Base-by-base conservation (phyloP, 2,329 filamentous ascomycete species). In the Fusarium sp. region DNA sequence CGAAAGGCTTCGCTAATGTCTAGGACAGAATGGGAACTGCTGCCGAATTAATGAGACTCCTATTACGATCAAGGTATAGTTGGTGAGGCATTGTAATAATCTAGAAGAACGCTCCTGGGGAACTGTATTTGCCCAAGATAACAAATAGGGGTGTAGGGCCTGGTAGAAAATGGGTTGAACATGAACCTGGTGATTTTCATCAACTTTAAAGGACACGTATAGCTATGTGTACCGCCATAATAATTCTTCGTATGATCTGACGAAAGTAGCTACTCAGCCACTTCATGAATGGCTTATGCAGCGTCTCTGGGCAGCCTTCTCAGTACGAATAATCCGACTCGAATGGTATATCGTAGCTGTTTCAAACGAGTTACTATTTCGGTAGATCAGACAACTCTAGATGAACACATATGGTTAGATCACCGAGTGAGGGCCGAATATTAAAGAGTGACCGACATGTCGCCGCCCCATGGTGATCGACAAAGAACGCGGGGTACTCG, bases 341-440 rank as follows among this genome's bases (percentile, higher is more conserved):
- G 4, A 10, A 14, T 35, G 9, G 3, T 12, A n/a, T 28, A 3
- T 10, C 1, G 2, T 13, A 39, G 24, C 8, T 1, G 11, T 17
- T 28, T 13, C 11, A 28, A 6, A 3, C 3, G 4, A 5, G 5
- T 3, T 13, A 10, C 24, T 18, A 28, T 38, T 39, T 39, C 0
- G 14, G 51, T 18, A 9, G 2, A 18, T 18, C 24, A 28, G 51
- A 41, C 2, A 54, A 22, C 35, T 20, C 6, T 12, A 33, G n/a
- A 41, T 9, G 4, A 39, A 38, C 44, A 31, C 4, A 63, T 17
- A 51, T 18, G 45, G 66, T 45, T 69, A 69, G 51, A 48, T 52
- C 39, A 38, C 57, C 66, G 66, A 49, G 14, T 52, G 64, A 69
- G 66, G 67, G 45, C 65, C 67, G 67, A 70, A 58, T 64, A 31